phyloP scores from a whole-genome alignment of 179 eudicot species.

The Beta corolliflora region DNA sequence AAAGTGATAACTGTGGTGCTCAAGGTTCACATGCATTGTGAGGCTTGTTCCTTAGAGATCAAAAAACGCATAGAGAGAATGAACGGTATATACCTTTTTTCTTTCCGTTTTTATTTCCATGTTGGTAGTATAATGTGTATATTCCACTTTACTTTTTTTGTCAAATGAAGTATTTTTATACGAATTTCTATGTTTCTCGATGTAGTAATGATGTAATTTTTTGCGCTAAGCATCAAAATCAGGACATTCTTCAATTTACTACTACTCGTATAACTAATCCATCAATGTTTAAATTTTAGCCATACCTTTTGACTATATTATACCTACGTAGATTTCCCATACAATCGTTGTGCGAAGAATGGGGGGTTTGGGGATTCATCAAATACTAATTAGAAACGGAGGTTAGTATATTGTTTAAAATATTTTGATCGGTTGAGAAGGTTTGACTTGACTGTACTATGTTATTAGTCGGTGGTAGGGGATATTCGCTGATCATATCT shows the following conservation, averaged over 20 bases:
- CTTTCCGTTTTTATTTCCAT: slow-evolving; percentile 8
- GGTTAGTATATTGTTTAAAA: too few species aligned
- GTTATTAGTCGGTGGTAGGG: too few species aligned
- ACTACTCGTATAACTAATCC: too few species aligned
- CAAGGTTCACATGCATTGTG: slow-evolving; percentile 95
- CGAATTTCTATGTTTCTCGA: slow-evolving; percentile 10
- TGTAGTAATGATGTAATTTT: slow-evolving; percentile 24
- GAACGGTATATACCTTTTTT: slow-evolving; percentile 53
- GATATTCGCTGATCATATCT: too few species aligned
- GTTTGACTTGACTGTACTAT: too few species aligned
- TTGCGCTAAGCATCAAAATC: slow-evolving; percentile 32
- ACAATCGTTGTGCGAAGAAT: too few species aligned
- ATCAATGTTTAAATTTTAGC: neutral
- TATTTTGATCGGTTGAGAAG: too few species aligned
- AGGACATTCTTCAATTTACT: slow-evolving; percentile 28
- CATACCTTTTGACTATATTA: too few species aligned
- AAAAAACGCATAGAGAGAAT: slow-evolving; percentile 73
- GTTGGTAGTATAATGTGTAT: neutral
- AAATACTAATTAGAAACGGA: too few species aligned
- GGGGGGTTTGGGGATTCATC: too few species aligned
- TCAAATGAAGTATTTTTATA: slow-evolving; percentile 4
- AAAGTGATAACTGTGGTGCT: slow-evolving; percentile 69
- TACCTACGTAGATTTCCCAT: too few species aligned
- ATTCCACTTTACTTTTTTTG: neutral
- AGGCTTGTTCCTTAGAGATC: slow-evolving; percentile 91